Percentiles rank a stretch among this genome's conserved stretches.
These are phyloP conservation scores for Boletus mariae DNA, from an alignment of 1,284 basidiomycete species.

Conservation along the genomic window DNA sequence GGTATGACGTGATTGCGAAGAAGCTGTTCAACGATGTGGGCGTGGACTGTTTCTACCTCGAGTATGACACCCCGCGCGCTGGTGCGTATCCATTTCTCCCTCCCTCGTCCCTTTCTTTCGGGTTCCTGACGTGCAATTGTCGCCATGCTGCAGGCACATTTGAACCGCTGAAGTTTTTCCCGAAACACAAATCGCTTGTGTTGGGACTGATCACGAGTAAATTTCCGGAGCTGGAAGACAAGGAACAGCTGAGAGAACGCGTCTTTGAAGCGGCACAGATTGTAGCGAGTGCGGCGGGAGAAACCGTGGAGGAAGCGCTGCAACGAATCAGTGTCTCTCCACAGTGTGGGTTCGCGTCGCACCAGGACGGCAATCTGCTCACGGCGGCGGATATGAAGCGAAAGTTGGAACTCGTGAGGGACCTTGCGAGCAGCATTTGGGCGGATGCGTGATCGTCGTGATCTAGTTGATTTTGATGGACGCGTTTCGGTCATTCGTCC, in stretches of 20 bases:
- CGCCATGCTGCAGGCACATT: slow-evolving; percentile 37
- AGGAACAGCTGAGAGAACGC: slow-evolving; percentile 53
- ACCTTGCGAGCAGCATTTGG: slow-evolving; percentile 25
- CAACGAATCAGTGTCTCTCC: slow-evolving; percentile 66
- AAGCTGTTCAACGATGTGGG: slow-evolving; percentile 72
- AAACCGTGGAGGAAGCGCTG: slow-evolving; percentile 55
- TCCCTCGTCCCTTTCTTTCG: background rate
- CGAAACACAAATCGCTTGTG: slow-evolving; percentile 64
- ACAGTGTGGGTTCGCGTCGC: slow-evolving; percentile 76
- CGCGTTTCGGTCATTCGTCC: background rate
- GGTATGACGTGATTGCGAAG: slow-evolving; percentile 70
- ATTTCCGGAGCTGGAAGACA: slow-evolving; percentile 61
- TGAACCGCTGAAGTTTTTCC: slow-evolving; percentile 62
- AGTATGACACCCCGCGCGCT: slow-evolving; percentile 78
- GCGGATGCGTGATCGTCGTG: slow-evolving; percentile 17
- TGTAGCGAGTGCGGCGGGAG: slow-evolving; percentile 49
- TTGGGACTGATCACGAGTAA: slow-evolving; percentile 77
- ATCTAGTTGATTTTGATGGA: background rate
- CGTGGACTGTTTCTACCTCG: slow-evolving; percentile 73
- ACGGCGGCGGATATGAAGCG: slow-evolving; percentile 20
- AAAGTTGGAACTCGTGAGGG: slow-evolving; percentile 25
- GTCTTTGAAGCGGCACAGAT: slow-evolving; percentile 62
- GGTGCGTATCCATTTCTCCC: slow-evolving; percentile 37
- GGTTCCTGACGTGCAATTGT: background rate
- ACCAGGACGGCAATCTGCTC: slow-evolving; percentile 56